These are phyloP conservation scores for Ambrosia artemisiifolia DNA, from an alignment of 129 eudicot species.

Conservation along the genomic window DNA sequence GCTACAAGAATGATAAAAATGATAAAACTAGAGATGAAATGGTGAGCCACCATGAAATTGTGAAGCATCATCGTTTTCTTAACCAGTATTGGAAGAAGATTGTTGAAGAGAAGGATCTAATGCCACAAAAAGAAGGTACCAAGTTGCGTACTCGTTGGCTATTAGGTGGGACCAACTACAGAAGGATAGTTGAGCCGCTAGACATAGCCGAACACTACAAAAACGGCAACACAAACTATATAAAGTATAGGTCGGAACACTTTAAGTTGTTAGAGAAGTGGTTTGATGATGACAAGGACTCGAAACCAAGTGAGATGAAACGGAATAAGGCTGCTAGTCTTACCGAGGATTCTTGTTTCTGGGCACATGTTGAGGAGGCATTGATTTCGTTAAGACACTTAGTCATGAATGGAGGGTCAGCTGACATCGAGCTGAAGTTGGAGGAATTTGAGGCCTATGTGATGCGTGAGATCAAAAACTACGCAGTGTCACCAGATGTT, in stretches of 20 bases:
- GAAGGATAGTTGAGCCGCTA: slow-evolving; percentile 51
- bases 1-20: slow-evolving; percentile 19
- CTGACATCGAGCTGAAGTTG: neutral
- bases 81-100: slow-evolving; percentile 33
- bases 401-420: slow-evolving; percentile 4
- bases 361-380: slow-evolving; percentile 66
- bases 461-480: slow-evolving; percentile 19
- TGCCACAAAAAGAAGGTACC: slow-evolving; percentile 43
- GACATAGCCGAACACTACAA: slow-evolving; percentile 46
- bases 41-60: neutral
- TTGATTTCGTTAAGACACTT: slow-evolving; percentile 17
- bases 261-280: slow-evolving; percentile 40
- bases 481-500: slow-evolving; percentile 32
- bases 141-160: slow-evolving; percentile 30
- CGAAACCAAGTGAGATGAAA: neutral
- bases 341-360: slow-evolving; percentile 55
- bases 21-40: neutral
- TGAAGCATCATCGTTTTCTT: slow-evolving; percentile 17
- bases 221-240: slow-evolving; percentile 30
- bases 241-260: slow-evolving; percentile 28
- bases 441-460: slow-evolving; percentile 36
- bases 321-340: slow-evolving; percentile 30
- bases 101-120: slow-evolving; percentile 29
- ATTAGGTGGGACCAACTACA: slow-evolving; percentile 43
- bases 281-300: slow-evolving; percentile 19